Evolutionary conservation across 2,329 filamentous ascomycete genomes (phyloP).

Genomic region (Talaromyces sp.): DNA sequence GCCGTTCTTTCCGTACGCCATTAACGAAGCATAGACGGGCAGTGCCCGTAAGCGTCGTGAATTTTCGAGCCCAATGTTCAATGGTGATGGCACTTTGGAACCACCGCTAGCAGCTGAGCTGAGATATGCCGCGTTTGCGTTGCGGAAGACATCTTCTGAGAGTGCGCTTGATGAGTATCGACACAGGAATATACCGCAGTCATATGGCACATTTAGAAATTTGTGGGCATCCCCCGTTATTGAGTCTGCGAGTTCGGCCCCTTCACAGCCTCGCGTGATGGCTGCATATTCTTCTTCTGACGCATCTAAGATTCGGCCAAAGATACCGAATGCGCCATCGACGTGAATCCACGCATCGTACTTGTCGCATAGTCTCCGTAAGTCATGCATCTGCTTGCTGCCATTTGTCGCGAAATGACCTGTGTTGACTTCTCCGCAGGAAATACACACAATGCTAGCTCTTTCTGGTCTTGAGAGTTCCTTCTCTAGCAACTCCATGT

Average conservation of each 20-base stretch:
- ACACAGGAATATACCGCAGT: conserved; percentile 85
- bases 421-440: conserved; percentile 86
- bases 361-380: conserved; percentile 67
- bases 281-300: conserved; percentile 52
- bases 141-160: conserved; percentile 66
- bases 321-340: conserved; percentile 86
- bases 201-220: conserved; percentile 90
- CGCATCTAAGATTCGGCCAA: conserved; percentile 63
- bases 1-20: conserved; percentile 68
- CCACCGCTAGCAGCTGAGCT: conserved; percentile 27
- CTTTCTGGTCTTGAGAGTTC: conserved; percentile 53
- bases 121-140: conserved; percentile 83
- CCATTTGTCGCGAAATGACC: conserved; percentile 68
- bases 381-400: conserved; percentile 54
- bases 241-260: conserved; percentile 78
- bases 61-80: conserved; percentile 87
- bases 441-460: conserved; percentile 75
- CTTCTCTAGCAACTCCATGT: conserved; percentile 62
- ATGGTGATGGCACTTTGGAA: conserved; percentile 64
- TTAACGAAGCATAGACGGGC: conserved; percentile 78
- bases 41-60: conserved; percentile 85
- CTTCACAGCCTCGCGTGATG: conserved; percentile 52
- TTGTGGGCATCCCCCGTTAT: conserved; percentile 87
- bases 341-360: conserved; percentile 84
- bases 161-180: conserved; percentile 51